phyloP scores from a whole-genome alignment of 805 yeast species.

The Kodamaea hsintzibuensis region DNA sequence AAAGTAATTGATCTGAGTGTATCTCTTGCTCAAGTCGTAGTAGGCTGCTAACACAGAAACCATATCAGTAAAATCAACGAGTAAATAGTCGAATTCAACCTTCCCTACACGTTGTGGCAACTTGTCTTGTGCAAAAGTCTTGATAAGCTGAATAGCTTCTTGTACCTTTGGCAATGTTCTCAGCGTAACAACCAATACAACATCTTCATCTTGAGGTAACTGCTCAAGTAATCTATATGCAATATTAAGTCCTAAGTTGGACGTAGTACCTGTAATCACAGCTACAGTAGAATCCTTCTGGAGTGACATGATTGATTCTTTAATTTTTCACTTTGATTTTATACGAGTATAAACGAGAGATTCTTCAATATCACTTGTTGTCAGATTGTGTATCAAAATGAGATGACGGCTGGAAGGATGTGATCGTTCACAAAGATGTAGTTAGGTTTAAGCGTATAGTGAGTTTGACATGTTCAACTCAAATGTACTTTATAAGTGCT shows the following conservation, averaged over 20 bases:
- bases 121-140: constrained; percentile 34
- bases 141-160: constrained; percentile 57
- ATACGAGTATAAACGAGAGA: not conserved
- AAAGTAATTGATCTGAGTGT: constrained; percentile 69
- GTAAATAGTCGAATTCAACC: constrained; percentile 81
- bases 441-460: too few relatives aligned
- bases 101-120: constrained; percentile 47
- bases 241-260: constrained; percentile 80
- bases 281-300: constrained; percentile 32
- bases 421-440: too few relatives aligned
- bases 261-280: constrained; percentile 44
- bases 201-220: constrained; percentile 49
- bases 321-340: not conserved
- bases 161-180: constrained; percentile 84
- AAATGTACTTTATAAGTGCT: too few relatives aligned
- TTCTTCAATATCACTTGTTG: too few relatives aligned
- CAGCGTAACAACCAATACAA: constrained; percentile 86
- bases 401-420: too few relatives aligned
- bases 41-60: constrained; percentile 76
- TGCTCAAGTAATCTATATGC: constrained; percentile 76
- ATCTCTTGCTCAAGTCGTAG: constrained; percentile 66
- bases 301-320: constrained; percentile 14
- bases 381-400: too few relatives aligned
- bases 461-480: too few relatives aligned
- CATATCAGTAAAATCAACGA: constrained; percentile 91